phyloP scores from a whole-genome alignment of 2,329 filamentous ascomycete species.

The Aureobasidium musti region DNA sequence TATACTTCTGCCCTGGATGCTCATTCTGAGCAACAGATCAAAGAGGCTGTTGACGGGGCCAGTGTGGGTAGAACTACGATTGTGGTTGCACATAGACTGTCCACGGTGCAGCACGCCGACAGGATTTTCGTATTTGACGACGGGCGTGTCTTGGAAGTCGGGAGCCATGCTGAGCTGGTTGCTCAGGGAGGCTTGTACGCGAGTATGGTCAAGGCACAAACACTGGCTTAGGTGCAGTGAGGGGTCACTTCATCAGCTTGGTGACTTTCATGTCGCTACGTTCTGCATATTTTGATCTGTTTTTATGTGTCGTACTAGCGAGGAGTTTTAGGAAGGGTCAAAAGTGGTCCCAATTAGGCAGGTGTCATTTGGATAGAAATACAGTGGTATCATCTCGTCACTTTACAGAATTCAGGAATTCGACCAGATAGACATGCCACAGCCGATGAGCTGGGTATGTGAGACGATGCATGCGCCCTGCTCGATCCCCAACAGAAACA shows the following conservation, averaged over 20 bases:
- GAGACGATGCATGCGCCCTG: neutral
- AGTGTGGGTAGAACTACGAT: constrained; percentile 61
- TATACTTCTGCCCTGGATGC: constrained; percentile 52
- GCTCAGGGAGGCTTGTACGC: constrained; percentile 48
- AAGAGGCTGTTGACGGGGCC: constrained; percentile 46
- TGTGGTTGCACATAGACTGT: constrained; percentile 74
- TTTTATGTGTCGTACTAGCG: neutral
- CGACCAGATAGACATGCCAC: neutral
- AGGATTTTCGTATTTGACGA: constrained; percentile 77
- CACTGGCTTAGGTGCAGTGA: constrained; percentile 33
- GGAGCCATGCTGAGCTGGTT: constrained; percentile 63
- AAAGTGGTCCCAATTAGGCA: constrained; percentile 16
- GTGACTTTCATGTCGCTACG: neutral
- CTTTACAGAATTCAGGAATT: neutral
- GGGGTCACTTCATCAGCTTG: neutral
- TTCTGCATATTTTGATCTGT: neutral
- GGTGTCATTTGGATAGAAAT: neutral
- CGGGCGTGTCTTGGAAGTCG: constrained; percentile 61
- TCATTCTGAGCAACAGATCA: constrained; percentile 48
- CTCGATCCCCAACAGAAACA: constrained; percentile 13
- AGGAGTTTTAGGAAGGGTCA: constrained; percentile 17
- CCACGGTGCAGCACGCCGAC: constrained; percentile 76
- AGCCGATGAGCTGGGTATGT: neutral
- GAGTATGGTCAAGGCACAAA: constrained; percentile 43
- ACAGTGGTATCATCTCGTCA: neutral